Evolutionary conservation across 805 yeast species (phyloP), one percentile per base, ranked within the genome.

Genomic region (Lachancea cidri): DNA sequence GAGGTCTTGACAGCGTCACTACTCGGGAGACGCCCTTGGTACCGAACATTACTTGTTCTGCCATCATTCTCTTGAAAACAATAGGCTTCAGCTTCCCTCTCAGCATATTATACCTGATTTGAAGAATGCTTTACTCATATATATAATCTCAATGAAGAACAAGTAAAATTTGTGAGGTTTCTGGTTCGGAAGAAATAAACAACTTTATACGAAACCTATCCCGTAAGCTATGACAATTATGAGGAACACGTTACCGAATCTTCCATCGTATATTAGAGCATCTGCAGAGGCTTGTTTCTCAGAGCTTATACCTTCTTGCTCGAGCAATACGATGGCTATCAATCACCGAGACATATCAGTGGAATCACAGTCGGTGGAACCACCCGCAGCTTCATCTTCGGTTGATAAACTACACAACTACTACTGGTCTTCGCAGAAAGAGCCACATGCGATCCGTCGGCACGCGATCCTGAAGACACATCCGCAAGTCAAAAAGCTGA

Each of bases 351-450:
- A 44, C 38, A 27, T 47, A 32, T 34, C 44, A 14, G 32, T 47
- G 6, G 37, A 34, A 11, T 33, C 36, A 17, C 41, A 42, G 11
- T 31, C 38, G 11, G 39, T 47, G 43, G 46, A 36, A 47, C 66
- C 43, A 60, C 74, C 66, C 4, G 47, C 62, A 4, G 44, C 62
- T 2, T 54, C 52, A 25, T 49, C 60, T 5, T 52, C 60, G 1
- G 49, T 60, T 17, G 55, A 56, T 49, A 66, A 62, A 35, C 55
- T 73, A 41, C 72, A 73, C 49, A 88, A 84, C 48, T 88, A 83
- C 62, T 84, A 81, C 66, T 85, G 95, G 91, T 87, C 96, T 1
- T 74, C 76, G 39, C 83, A 77, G 41, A 74, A 74, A 36, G 96
- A 88, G 58, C 95, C 95, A 2, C 96, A 88, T 57, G 75, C 81